These are phyloP conservation scores for Spathaspora sp. DNA, from an alignment of 1,139 yeast genomes.

Conservation along the genomic window DNA sequence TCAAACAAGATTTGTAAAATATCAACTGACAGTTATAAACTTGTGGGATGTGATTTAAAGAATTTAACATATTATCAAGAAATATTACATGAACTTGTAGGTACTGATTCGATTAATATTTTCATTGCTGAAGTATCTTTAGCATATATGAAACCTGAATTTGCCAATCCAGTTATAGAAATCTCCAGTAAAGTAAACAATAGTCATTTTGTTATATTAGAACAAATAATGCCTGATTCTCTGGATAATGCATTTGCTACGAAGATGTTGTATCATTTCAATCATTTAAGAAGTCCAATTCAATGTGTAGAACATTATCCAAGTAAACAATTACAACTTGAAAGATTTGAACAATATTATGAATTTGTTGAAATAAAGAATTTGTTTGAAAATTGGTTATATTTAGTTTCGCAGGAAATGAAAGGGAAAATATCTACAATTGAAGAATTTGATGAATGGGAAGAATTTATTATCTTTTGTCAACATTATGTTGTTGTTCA, in stretches of 20 bases:
- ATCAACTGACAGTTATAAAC: slow-evolving; percentile 49
- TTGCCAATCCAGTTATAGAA: slow-evolving; percentile 64
- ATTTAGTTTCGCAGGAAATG: slow-evolving; percentile 36
- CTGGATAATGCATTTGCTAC: slow-evolving; percentile 64
- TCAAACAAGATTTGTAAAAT: slow-evolving; percentile 28
- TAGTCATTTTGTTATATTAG: slow-evolving; percentile 66
- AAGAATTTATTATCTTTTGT: slow-evolving; percentile 73
- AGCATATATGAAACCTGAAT: slow-evolving; percentile 72
- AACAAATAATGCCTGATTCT: slow-evolving; percentile 71
- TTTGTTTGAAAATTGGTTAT: slow-evolving; percentile 58
- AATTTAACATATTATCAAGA: slow-evolving; percentile 40
- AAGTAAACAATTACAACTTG: slow-evolving; percentile 45
- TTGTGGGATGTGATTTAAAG: slow-evolving; percentile 74
- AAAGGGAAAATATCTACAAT: slow-evolving; percentile 46
- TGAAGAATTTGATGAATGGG: slow-evolving; percentile 83
- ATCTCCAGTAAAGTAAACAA: slow-evolving; percentile 47
- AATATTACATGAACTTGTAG: slow-evolving; percentile 23
- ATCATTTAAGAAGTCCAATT: slow-evolving; percentile 65
- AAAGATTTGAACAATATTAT: slow-evolving; percentile 50
- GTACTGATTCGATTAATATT: slow-evolving; percentile 38
- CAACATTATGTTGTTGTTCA: slow-evolving; percentile 75
- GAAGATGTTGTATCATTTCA: slow-evolving; percentile 74
- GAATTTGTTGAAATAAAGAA: slow-evolving; percentile 51
- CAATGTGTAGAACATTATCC: slow-evolving; percentile 66
- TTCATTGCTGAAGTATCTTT: slow-evolving; percentile 83